These are phyloP conservation scores for Candida suzukii DNA, from an alignment of 805 yeast genomes.

Conservation along the genomic window DNA sequence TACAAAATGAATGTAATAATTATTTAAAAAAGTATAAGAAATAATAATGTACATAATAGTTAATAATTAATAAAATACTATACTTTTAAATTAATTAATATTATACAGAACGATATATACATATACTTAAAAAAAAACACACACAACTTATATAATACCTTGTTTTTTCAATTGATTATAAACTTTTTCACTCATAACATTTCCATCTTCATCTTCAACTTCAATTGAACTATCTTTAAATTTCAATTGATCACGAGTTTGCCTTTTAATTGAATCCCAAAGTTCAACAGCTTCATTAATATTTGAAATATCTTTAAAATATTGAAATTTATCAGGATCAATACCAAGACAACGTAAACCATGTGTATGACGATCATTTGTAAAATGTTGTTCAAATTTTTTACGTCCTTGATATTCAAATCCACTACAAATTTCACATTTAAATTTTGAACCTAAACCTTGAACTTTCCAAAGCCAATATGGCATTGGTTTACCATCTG, in stretches of 20 bases:
- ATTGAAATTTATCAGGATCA: slow-evolving; percentile 31
- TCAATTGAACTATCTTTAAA: slow-evolving; percentile 56
- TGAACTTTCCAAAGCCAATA: slow-evolving; percentile 87
- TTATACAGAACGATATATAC: background rate
- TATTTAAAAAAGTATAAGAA: slow-evolving; percentile 45
- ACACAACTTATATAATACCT: slow-evolving; percentile 38
- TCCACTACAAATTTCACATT: slow-evolving; percentile 87
- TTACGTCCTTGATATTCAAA: slow-evolving; percentile 64
- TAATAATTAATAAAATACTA: background rate
- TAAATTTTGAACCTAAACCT: slow-evolving; percentile 66
- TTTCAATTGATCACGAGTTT: slow-evolving; percentile 29
- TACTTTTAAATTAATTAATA: background rate
- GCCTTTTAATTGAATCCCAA: slow-evolving; percentile 39
- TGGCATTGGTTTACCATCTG: slow-evolving; percentile 91
- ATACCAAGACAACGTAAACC: slow-evolving; percentile 77
- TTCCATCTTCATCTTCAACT: slow-evolving; percentile 89
- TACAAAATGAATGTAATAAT: slow-evolving; percentile 38
- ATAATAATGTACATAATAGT: no score
- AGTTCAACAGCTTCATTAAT: slow-evolving; percentile 64
- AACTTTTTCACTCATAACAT: slow-evolving; percentile 79
- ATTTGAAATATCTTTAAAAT: slow-evolving; percentile 57
- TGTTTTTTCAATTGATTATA: slow-evolving; percentile 83
- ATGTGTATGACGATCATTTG: slow-evolving; percentile 56
- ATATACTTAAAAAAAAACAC: background rate
- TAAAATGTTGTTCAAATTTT: slow-evolving; percentile 68